phyloP scores from a whole-genome alignment of 208 protist species.

The Acanthamoeba castellanii region DNA sequence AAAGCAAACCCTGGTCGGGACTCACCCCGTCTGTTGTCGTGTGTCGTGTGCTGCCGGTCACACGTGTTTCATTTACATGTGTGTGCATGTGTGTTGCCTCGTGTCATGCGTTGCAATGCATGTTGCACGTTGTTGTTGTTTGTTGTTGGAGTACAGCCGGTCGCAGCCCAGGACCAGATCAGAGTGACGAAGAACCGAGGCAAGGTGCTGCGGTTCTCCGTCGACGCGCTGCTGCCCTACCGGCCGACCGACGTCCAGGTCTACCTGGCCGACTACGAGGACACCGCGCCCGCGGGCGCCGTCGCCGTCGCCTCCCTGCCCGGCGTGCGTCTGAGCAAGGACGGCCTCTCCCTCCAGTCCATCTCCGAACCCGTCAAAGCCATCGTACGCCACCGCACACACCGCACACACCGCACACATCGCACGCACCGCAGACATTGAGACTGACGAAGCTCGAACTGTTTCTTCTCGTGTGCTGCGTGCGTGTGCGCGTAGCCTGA shows the following conservation, averaged over 20 bases:
- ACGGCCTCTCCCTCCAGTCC: conserved; percentile 4
- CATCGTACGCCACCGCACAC: neutral
- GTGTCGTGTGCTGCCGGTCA: neutral
- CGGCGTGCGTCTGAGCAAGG: neutral
- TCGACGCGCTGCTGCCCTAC: conserved; percentile 32
- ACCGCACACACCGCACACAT: neutral
- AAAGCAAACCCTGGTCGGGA: neutral
- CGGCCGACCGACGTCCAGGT: neutral
- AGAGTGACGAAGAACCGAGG: conserved; percentile 12
- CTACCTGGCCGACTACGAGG: conserved; percentile 2
- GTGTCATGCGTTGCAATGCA: neutral
- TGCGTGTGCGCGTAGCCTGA: neutral
- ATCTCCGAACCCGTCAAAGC: neutral
- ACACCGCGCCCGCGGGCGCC: neutral
- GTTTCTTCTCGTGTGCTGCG: neutral
- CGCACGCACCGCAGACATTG: neutral
- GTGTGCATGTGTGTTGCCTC: neutral
- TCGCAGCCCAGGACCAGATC: neutral
- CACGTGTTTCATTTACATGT: neutral
- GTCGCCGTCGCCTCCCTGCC: neutral
- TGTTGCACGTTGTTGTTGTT: neutral
- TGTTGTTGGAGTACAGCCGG: neutral
- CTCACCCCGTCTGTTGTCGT: neutral
- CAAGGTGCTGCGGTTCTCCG: conserved; percentile 30
- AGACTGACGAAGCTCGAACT: neutral